Conservation (phyloP, 2,329 filamentous ascomycete species). For the Monosporascus sp. region DNA sequence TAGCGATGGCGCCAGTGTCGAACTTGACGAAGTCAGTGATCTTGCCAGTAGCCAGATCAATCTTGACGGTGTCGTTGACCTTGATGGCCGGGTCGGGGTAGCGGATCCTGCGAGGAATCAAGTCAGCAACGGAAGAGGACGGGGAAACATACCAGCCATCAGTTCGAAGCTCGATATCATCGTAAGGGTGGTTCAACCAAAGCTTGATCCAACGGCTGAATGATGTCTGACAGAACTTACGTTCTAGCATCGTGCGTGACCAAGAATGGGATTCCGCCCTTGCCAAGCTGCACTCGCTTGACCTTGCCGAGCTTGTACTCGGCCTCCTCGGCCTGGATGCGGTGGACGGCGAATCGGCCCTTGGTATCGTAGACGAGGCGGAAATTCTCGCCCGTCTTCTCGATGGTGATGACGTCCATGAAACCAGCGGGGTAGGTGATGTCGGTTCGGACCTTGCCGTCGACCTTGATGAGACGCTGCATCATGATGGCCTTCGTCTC, state of each 20-base stretch:
- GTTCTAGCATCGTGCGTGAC: conserved; percentile 99
- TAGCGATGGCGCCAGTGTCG: conserved; percentile 95
- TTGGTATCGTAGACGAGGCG: conserved; percentile 99
- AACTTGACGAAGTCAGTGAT: conserved; percentile 98
- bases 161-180: conserved; percentile 34
- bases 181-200: conserved; percentile 60
- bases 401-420: conserved; percentile 99
- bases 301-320: conserved; percentile 99
- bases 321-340: conserved; percentile 97
- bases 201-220: conserved; percentile 99
- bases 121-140: conserved; percentile 34
- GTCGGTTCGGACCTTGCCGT: conserved; percentile 99
- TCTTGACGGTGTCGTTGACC: conserved; percentile 99
- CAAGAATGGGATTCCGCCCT: conserved; percentile 99
- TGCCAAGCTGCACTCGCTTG: conserved; percentile 98
- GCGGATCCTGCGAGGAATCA: conserved; percentile 67
- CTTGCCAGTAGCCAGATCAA: conserved; percentile 94
- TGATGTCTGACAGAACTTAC: conserved; percentile 97
- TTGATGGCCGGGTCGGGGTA: conserved; percentile 98
- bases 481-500: conserved; percentile 97
- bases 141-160: conserved; percentile 50
- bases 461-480: conserved; percentile 99
- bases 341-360: conserved; percentile 99
- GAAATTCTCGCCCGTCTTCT: conserved; percentile 99
- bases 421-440: conserved; percentile 94